Base-by-base conservation (phyloP, 2,329 filamentous ascomycete species). In the Macroventuria anomochaeta region DNA sequence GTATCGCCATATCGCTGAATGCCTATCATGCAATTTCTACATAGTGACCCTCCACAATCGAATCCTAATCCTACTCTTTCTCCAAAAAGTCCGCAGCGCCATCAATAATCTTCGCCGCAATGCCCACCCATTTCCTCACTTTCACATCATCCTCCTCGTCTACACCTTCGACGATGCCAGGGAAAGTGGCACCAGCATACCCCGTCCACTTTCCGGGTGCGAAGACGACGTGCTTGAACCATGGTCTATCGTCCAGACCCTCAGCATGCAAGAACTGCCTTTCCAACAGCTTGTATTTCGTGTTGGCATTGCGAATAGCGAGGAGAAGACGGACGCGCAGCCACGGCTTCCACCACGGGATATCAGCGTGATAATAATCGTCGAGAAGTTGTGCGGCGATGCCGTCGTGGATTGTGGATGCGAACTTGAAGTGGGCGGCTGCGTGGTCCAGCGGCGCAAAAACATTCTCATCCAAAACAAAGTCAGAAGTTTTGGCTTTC, bases 151-250 rank as follows among this genome's bases (percentile, higher is more conserved):
- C 77, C 2, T 73, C 71, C 37, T 77, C 80, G 23, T 86, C 83
- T 39, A 88, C 76, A 44, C 80, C 83, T 70, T 88, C 85, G 5
- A 86, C 81, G n/a, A 88, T 72, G 1, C 85, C 84, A 1, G 86
- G 85, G 63, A 84, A 88, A 7, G 85, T 86, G 3, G 83, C 85
- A 3, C 92, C 93, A 0, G 91, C 80, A 74, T 97, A 97, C 0
- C 93, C 93, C 0, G 91, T 96, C 91, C 92, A 96, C 40, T 93
- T 73, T 0, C 93, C 93, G 0, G 93, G 93, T 1, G 93, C 93
- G 75, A 96, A 97, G 1, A 97, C 89, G 2, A 96, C 88, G 68
- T 97, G 93, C 78, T 97, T 97, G 79, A 93, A 97, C 92, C 92
- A 97, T 20, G 80, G 79, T 55, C 93, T 80, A 1, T 86, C 85